These are phyloP conservation scores for Botrytis fabae DNA, from an alignment of 2,329 filamentous ascomycete genomes.

Conservation along the genomic window DNA sequence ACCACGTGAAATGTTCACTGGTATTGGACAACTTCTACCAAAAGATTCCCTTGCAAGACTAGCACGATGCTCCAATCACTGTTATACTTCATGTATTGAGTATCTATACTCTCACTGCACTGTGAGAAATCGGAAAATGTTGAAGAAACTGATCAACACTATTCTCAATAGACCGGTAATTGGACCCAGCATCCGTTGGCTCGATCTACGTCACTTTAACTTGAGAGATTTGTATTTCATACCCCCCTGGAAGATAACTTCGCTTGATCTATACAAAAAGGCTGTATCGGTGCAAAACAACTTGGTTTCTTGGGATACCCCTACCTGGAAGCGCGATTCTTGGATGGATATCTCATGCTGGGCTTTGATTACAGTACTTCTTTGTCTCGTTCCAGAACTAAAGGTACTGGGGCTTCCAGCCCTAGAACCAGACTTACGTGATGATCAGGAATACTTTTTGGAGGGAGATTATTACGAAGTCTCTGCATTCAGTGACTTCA, in stretches of 20 bases:
- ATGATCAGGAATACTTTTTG: accelerated
- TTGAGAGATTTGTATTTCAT: accelerated
- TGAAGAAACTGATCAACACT: neutral
- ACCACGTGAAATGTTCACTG: neutral
- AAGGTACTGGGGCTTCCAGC: neutral
- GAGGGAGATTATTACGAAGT: neutral
- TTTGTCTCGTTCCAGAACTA: neutral
- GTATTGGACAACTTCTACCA: neutral
- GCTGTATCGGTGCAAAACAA: neutral
- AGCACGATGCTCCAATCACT: neutral
- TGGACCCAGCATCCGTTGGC: neutral
- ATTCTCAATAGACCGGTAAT: neutral
- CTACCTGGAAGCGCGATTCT: neutral
- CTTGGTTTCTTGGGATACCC: neutral
- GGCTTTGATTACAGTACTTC: neutral
- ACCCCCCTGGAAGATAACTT: neutral
- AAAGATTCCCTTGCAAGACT: neutral
- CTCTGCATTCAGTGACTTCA: neutral
- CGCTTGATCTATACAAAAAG: neutral
- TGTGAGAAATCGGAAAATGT: neutral
- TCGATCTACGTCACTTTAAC: neutral
- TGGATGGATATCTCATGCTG: neutral
- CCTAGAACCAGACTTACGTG: neutral
- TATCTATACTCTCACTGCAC: neutral
- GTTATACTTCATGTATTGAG: neutral